Conservation (phyloP, 192 early-diverging fungal genomes). For the Backusella psychrophila region DNA sequence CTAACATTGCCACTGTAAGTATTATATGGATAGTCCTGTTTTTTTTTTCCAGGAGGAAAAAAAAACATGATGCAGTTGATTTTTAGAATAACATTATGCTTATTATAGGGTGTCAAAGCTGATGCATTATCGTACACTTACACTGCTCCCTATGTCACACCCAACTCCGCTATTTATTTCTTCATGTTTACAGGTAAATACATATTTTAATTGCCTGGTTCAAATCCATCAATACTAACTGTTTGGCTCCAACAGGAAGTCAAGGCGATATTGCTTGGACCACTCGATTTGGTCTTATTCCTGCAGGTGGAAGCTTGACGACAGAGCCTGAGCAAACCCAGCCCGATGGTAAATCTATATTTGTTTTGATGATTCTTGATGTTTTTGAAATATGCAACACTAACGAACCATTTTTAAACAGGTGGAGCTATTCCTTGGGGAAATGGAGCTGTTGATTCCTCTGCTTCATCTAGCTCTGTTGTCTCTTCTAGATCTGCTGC, state of each 20-base stretch:
- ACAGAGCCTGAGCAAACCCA: slow-evolving; percentile 17
- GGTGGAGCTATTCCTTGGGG: slow-evolving; percentile 10
- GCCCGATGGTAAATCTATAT: slow-evolving; percentile 17
- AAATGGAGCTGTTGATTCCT: background rate
- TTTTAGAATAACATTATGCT: background rate
- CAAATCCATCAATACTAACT: background rate
- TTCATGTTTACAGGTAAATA: slow-evolving; percentile 39
- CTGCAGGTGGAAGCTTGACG: slow-evolving; percentile 13
- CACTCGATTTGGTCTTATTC: slow-evolving; percentile 36
- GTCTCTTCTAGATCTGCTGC: background rate
- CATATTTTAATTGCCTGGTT: background rate
- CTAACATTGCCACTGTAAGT: slow-evolving; percentile 34
- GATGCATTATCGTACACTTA: slow-evolving; percentile 15
- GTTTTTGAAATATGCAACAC: background rate
- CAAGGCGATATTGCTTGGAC: slow-evolving; percentile 34
- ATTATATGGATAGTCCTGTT: background rate
- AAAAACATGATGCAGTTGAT: background rate
- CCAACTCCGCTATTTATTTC: slow-evolving; percentile 37
- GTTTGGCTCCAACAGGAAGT: background rate
- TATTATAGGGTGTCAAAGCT: slow-evolving; percentile 21
- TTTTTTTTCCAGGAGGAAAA: background rate
- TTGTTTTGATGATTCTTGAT: background rate
- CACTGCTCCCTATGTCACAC: slow-evolving; percentile 27
- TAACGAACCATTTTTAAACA: background rate
- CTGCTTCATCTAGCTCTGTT: background rate